Percentiles rank a stretch among this genome's conserved stretches.
Evolutionary conservation across 495 filamentous ascomycete genomes (phyloP).

Genomic region (Neurospora sp.): DNA sequence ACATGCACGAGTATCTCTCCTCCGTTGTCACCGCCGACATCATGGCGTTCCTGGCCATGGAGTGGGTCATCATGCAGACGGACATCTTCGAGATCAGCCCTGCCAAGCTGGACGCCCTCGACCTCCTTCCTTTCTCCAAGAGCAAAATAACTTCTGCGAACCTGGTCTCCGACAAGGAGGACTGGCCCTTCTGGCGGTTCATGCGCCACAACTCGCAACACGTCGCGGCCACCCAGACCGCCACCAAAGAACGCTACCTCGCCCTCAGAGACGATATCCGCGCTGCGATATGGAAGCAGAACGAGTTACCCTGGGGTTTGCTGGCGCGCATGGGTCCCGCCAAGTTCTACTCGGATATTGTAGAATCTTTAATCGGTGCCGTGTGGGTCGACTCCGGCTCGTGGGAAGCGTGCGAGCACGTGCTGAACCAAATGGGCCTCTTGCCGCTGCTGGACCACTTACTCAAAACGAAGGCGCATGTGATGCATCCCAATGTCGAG

Average conservation of each 20-base stretch:
- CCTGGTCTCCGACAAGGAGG: constrained; percentile 8
- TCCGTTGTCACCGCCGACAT: constrained; percentile 77
- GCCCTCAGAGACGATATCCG: constrained; percentile 40
- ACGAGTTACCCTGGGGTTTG: constrained; percentile 62
- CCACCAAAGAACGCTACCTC: constrained; percentile 38
- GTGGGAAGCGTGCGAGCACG: constrained; percentile 40
- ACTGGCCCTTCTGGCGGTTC: constrained; percentile 54
- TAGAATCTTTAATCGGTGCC: constrained; percentile 75
- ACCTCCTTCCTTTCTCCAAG: constrained; percentile 8
- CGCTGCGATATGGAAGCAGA: constrained; percentile 30
- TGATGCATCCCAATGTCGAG: constrained; percentile 67
- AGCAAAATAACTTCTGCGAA: background rate
- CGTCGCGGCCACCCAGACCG: constrained; percentile 31
- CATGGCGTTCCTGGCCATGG: constrained; percentile 76
- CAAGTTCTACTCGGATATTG: constrained; percentile 80
- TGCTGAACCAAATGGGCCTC: constrained; percentile 57
- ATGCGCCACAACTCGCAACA: constrained; percentile 47
- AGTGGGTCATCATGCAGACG: constrained; percentile 27
- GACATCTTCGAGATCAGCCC: constrained; percentile 17
- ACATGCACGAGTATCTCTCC: constrained; percentile 67
- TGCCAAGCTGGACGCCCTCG: background rate
- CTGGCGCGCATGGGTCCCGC: constrained; percentile 55
- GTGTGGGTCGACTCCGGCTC: constrained; percentile 75
- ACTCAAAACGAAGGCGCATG: constrained; percentile 45
- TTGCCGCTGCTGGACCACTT: constrained; percentile 52